Evolutionary conservation across 352 stramenopile genomes (phyloP), one percentile per base, ranked within the genome.

Genomic region (Phytophthora sansomeana): DNA sequence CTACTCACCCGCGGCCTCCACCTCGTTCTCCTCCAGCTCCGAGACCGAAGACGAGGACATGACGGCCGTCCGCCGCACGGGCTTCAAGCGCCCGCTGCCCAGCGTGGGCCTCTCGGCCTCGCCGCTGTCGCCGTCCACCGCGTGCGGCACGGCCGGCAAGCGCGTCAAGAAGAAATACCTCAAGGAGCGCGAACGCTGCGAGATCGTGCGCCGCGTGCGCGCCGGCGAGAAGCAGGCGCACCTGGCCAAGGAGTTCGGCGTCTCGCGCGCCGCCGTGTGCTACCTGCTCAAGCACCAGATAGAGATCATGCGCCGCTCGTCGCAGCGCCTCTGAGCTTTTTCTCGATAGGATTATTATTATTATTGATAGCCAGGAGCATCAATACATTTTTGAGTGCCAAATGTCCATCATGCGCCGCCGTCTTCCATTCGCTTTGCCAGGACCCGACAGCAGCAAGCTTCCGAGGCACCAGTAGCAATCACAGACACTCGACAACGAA

Each of bases 121-220:
- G 36, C 63, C 58, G 16, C 49, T 62, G 36, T 68, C 62, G 2
- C 53, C 71, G 2, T 47, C 53, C 17, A 58, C 49, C 26, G 19
- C 48, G 21, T 68, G 58, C 52, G 32, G 42, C 29, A 65, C 58
- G 17, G 50, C 32, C 30, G 46, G 30, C 52, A 81, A 83, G 67
- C 69, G 75, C 55, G 60, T 56, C 14, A 86, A 89, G 75, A 89
- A 89, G 71, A 89, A 87, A 72, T 90, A 90, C 69, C 69, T 90
- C 11, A 86, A 87, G 67, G 81, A 90, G 51, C 63, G 59, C 36
- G 77, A 90, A 58, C 81, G 81, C 47, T 85, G 75, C 57, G 79
- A 88, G 67, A 90, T 90, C 53, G 75, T 90, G 63, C 77, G 75
- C 28, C 78, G 81, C 39, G 75, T 88, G 58, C 72, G 69, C n/a